Evolutionary conservation across 2,329 filamentous ascomycete species (phyloP).

Genomic region (Curvularia sp.): DNA sequence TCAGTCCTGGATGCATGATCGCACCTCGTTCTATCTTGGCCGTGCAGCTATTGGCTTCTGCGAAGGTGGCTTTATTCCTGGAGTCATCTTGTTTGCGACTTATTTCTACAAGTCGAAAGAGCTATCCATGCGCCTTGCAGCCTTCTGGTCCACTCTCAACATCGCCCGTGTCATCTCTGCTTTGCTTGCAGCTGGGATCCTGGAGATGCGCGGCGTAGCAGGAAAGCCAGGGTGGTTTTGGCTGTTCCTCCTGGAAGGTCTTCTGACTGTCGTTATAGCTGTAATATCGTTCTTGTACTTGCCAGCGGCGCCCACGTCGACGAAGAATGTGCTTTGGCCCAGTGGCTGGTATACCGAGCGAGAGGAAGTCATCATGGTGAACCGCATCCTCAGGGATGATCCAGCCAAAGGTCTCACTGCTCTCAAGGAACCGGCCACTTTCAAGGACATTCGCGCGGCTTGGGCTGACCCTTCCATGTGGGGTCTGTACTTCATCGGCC

Average conservation of each 20-base stretch:
- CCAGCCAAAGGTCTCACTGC: constrained; percentile 64
- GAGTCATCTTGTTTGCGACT: constrained; percentile 70
- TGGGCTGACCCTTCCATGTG: constrained; percentile 64
- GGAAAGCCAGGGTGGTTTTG: constrained; percentile 64
- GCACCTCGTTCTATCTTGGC: constrained; percentile 52
- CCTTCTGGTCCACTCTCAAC: constrained; percentile 73
- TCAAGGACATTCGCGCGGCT: constrained; percentile 58
- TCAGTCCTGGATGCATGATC: constrained; percentile 69
- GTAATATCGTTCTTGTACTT: constrained; percentile 45
- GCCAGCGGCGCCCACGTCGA: constrained; percentile 60
- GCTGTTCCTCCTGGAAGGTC: constrained; percentile 57
- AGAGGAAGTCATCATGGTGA: constrained; percentile 73
- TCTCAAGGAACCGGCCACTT: constrained; percentile 61
- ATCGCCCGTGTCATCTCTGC: constrained; percentile 62
- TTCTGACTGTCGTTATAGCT: constrained; percentile 42
- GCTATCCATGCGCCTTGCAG: constrained; percentile 69
- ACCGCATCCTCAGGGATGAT: constrained; percentile 65
- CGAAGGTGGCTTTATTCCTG: constrained; percentile 64
- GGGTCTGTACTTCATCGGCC: constrained; percentile 61
- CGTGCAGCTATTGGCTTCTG: constrained; percentile 54
- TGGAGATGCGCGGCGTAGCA: constrained; percentile 58
- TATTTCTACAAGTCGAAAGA: constrained; percentile 79
- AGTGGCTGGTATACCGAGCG: constrained; percentile 70
- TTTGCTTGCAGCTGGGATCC: constrained; percentile 62
- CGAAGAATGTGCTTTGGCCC: constrained; percentile 50